Percentiles rank a stretch among this genome's conserved stretches.
Conservation (phyloP, 2,329 filamentous ascomycete species). For the Biscogniauxia marginata region DNA sequence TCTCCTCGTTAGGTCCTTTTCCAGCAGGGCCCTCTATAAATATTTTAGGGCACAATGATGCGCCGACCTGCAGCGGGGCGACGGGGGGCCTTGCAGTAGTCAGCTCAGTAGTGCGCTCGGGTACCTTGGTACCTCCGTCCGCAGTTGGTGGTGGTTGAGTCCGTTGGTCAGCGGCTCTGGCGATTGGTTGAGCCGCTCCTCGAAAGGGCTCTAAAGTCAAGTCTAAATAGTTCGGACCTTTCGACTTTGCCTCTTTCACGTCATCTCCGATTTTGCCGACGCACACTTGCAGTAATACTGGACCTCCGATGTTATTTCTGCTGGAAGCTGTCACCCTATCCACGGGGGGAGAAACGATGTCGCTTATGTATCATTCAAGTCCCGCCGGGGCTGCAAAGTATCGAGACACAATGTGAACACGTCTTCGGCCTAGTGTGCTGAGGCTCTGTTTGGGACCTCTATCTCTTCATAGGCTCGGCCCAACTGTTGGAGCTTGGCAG, state of each 20-base stretch:
- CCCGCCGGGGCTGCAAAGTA: background rate
- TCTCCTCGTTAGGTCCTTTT: background rate
- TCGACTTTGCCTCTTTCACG: constrained; percentile 1
- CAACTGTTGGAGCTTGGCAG: constrained; percentile 1
- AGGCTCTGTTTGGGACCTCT: background rate
- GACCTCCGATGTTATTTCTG: background rate
- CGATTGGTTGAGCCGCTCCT: background rate
- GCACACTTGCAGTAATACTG: background rate
- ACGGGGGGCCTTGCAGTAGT: constrained; percentile 1
- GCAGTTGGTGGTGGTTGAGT: background rate
- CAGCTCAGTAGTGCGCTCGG: background rate
- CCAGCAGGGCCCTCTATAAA: background rate
- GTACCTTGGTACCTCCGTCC: background rate
- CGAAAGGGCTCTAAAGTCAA: background rate
- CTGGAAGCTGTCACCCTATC: background rate
- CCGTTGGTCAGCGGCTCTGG: background rate
- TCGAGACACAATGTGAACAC: background rate
- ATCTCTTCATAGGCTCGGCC: background rate
- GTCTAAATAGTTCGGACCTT: background rate
- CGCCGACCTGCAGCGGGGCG: background rate
- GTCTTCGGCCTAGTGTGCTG: background rate
- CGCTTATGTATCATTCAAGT: background rate
- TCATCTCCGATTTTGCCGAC: constrained; percentile 1
- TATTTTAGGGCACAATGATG: background rate
- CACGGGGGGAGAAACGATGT: background rate